Percentiles rank a stretch among this genome's conserved stretches.
Conservation (phyloP, 306 rosid species). For the Trichosanthes cucumerina region DNA sequence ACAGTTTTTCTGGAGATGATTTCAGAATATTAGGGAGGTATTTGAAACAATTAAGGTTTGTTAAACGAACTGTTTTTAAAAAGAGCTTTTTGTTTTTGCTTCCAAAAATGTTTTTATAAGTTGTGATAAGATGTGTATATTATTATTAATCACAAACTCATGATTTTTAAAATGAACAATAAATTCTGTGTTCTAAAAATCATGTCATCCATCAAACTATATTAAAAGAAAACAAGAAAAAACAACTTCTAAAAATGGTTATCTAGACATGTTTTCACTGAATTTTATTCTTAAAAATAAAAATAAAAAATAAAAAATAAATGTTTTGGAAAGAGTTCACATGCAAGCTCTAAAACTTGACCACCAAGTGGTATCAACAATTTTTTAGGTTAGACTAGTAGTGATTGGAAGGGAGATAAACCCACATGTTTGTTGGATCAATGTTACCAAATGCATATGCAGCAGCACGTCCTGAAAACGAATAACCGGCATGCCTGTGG, state of each 20-base stretch:
- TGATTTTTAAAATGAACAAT: background rate
- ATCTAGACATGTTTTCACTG: background rate
- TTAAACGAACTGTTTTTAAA: background rate
- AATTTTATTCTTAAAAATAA: background rate
- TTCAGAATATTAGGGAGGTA: background rate
- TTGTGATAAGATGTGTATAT: background rate
- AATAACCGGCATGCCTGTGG: constrained; percentile 93
- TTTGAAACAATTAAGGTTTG: background rate
- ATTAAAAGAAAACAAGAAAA: background rate
- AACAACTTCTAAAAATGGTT: background rate
- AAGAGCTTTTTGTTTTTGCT: background rate
- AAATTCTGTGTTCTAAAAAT: background rate
- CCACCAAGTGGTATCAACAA: background rate
- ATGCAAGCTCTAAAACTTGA: background rate
- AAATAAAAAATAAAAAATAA: too few relatives aligned
- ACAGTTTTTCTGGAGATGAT: background rate
- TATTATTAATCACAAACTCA: background rate
- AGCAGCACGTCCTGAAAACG: constrained; percentile 93
- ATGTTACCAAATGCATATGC: constrained; percentile 96
- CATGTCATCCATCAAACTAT: background rate
- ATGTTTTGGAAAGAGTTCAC: background rate
- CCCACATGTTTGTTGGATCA: constrained; percentile 78
- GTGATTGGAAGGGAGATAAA: background rate
- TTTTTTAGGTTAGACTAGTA: background rate
- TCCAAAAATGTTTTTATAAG: background rate